Evolutionary conservation across 352 stramenopile species (phyloP).

Genomic region (Phytophthora multivora): DNA sequence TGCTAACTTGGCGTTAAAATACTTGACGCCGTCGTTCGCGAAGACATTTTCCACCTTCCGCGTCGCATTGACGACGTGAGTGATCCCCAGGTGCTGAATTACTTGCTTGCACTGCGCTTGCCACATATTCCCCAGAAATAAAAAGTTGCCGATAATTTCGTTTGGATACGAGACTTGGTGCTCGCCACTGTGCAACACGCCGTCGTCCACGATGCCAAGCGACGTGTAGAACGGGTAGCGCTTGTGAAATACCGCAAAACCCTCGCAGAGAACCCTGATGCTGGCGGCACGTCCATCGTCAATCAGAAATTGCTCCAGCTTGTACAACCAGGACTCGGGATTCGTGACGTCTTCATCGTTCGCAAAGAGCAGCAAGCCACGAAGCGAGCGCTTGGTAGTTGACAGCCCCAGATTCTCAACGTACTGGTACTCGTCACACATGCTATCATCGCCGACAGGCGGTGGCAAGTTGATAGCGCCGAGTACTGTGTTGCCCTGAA

Average conservation of each 20-base stretch:
- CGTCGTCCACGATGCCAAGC: constrained; percentile 16
- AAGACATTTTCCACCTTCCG: constrained; percentile 66
- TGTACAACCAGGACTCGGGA: constrained; percentile 38
- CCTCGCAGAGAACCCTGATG: constrained; percentile 49
- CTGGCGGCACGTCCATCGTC: constrained; percentile 48
- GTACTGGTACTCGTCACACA: constrained; percentile 23
- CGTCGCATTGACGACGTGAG: constrained; percentile 72
- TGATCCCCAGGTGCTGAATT: constrained; percentile 66
- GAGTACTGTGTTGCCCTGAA: constrained; percentile 49
- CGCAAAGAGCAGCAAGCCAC: constrained; percentile 60
- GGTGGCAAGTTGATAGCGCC: constrained; percentile 58
- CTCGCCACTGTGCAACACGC: constrained; percentile 32
- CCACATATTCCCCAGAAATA: constrained; percentile 82
- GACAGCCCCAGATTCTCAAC: constrained; percentile 31
- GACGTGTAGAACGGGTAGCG: constrained; percentile 79
- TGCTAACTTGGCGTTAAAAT: constrained; percentile 68
- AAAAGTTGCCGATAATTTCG: constrained; percentile 64
- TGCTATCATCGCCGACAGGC: constrained; percentile 26
- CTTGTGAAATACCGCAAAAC: constrained; percentile 43
- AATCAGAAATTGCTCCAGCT: constrained; percentile 47
- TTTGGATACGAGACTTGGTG: constrained; percentile 72
- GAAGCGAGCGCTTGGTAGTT: constrained; percentile 42
- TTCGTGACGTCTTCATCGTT: constrained; percentile 34
- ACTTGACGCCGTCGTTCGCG: constrained; percentile 45
- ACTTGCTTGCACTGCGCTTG: constrained; percentile 62